These are phyloP conservation scores for Xylaria sp. DNA, from an alignment of 2,329 filamentous ascomycete genomes.

Conservation along the genomic window DNA sequence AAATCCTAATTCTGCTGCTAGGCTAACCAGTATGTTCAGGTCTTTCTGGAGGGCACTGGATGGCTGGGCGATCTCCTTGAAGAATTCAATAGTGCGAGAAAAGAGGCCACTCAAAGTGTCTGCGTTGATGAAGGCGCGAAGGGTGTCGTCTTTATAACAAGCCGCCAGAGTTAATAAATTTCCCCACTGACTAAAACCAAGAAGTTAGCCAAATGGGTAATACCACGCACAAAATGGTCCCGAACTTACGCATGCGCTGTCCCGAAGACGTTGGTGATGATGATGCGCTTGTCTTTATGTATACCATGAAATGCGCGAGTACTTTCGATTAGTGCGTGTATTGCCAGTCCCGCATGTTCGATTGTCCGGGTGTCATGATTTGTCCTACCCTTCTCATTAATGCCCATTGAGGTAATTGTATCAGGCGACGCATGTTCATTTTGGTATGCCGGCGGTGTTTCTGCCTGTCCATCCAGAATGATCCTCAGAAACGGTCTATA, in stretches of 20 bases:
- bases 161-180: constrained; percentile 92
- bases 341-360: constrained; percentile 68
- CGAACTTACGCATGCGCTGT: constrained; percentile 90
- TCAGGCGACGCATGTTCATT: constrained; percentile 34
- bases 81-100: constrained; percentile 78
- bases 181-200: constrained; percentile 82
- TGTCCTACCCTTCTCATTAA: constrained; percentile 32
- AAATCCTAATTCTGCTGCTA: constrained; percentile 58
- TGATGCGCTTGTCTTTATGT: constrained; percentile 69
- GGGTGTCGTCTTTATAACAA: constrained; percentile 73
- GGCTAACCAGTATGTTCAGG: constrained; percentile 74
- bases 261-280: constrained; percentile 96
- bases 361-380: constrained; percentile 56
- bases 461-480: constrained; percentile 58
- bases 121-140: constrained; percentile 67
- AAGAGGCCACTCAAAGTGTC: constrained; percentile 70
- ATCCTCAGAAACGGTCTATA: constrained; percentile 78
- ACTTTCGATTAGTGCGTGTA: constrained; percentile 82
- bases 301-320: constrained; percentile 82
- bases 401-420: constrained; percentile 23
- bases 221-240: neutral
- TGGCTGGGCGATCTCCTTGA: constrained; percentile 74
- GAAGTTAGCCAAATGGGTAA: constrained; percentile 21
- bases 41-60: constrained; percentile 81
- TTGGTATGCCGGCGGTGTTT: constrained; percentile 40